Evolutionary conservation across 1,139 yeast species (phyloP), one percentile per base, ranked within the genome.

Genomic region (Pichia sp.): DNA sequence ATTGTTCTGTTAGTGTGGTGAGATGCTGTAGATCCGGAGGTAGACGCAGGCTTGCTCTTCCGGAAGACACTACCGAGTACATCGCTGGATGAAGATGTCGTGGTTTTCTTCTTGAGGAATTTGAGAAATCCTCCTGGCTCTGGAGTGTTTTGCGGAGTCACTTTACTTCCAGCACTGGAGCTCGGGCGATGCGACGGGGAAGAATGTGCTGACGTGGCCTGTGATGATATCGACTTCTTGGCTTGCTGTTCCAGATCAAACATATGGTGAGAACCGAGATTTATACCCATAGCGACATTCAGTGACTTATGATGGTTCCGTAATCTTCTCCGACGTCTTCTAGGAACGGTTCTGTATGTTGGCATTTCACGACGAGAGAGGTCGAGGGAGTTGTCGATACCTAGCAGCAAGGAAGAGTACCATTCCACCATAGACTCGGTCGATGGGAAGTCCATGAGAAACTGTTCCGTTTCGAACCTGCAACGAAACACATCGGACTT

Each of bases 311-410:
- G 20, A 27, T 21, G 28, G 22, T 40, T 45, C 20, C 32, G 34
- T n/a, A 30, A 46, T 24, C 47, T 42, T 34, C 78, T 64, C 38
- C 81, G 63, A 61, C 90, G 71, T 57, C 91, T 71, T 56, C 91
- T 69, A 4, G 94, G 94, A 10, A 85, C 89, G 0, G 88, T 82
- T 59, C 90, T 71, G 62, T 84, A 85, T 27, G 71, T 71, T 3
- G 94, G 93, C 62, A 79, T 61, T 42, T 78, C 81, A 42, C 94
- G 68, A 21, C 75, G 69, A 33, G 69, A 71, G 27, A 85, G 56
- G 61, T 85, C 93, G 38, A 84, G 66, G 4, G 89, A 68, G 24
- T 85, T 77, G 56, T 82, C 87, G 46, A 79, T 77, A 1, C 88
- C 93, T 8, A 78, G 70, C 42, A 74, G 72, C 4, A 85, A 48